Base-by-base conservation (phyloP, 2,329 filamentous ascomycete genomes). In the Thermochaetoides dissita region DNA sequence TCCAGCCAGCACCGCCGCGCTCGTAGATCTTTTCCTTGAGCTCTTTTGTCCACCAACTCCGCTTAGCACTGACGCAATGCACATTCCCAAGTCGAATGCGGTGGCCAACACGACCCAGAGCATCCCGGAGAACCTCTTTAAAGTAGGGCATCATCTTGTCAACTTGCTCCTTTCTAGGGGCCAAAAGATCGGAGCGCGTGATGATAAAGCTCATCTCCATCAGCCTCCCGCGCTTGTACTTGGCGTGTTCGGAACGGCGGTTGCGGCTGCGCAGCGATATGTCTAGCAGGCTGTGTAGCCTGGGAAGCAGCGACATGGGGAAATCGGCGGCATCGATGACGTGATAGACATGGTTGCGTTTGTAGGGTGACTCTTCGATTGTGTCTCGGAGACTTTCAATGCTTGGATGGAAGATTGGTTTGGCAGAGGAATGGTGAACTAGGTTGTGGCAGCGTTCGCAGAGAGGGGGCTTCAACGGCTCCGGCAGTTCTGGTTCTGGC, bases 311-410 rank as follows among this genome's bases (percentile, higher is more conserved):
- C 2, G 91, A 95, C 74, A 98, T 84, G 12, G 91, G 91, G 50
- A 98, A 96, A 61, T 98, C 91, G 46, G 88, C 91, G 3, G 91
- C 89, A 56, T 98, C 91, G 17, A 98, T 67, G 28, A 98, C 71
- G 61, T 98, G 91, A 58, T 96, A 98, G 47, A 98, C 80, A 61
- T 95, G 85, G 55, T 98, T 96, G 57, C 84, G 76, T 57, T 84
- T 84, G 62, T 93, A 80, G 0, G 88, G 88, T 1, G 89, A 94
- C 60, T 94, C 85, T 41, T 80, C 72, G 40, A 98, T 82, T 10
- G 87, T 94, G 48, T 86, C 80, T 50, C 79, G 77, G 40, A 98
- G 78, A 2, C 84, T 79, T 36, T 86, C 74, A 48, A 95, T 72
- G 1, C 80, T 81, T 0, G 91, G 91, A 55, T 94, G 85, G 42